Evolutionary conservation across 2,329 filamentous ascomycete genomes (phyloP).

Genomic region (Orbilia ellipsospora): DNA sequence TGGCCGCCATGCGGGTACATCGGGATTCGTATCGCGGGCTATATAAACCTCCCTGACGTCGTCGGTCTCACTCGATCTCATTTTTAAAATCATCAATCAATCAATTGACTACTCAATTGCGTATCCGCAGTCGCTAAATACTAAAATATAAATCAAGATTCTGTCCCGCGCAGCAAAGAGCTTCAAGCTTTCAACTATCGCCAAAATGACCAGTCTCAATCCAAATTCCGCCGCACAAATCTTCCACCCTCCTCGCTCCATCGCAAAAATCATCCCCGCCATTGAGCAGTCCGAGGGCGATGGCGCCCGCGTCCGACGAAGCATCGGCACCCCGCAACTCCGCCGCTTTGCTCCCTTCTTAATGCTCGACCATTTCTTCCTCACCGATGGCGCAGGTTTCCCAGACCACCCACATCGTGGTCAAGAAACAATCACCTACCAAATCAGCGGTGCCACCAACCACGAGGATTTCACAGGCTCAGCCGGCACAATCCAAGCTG

Average conservation of each 20-base stretch:
- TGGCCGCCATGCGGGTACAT: slow-evolving; percentile 11
- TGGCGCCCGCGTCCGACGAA: slow-evolving; percentile 85
- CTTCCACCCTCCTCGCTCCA: slow-evolving; percentile 71
- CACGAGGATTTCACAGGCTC: slow-evolving; percentile 93
- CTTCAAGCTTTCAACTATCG: slow-evolving; percentile 22
- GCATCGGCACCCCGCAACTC: slow-evolving; percentile 83
- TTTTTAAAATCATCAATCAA: slow-evolving; percentile 25
- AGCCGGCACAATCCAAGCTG: slow-evolving; percentile 81
- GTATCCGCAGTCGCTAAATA: background rate
- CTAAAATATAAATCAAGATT: slow-evolving; percentile 26
- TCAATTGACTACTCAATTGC: background rate
- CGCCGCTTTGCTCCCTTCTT: slow-evolving; percentile 91
- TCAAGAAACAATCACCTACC: slow-evolving; percentile 90
- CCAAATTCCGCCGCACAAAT: slow-evolving; percentile 41
- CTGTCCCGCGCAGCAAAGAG: slow-evolving; percentile 28
- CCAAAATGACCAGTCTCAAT: slow-evolving; percentile 48
- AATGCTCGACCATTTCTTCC: slow-evolving; percentile 93
- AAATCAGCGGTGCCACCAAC: slow-evolving; percentile 85
- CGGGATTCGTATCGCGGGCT: slow-evolving; percentile 27
- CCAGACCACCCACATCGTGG: slow-evolving; percentile 83
- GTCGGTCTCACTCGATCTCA: slow-evolving; percentile 13
- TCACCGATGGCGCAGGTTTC: slow-evolving; percentile 84
- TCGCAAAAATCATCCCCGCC: slow-evolving; percentile 85
- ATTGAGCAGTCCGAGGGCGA: slow-evolving; percentile 87
- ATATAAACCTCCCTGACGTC: slow-evolving; percentile 36